These are phyloP conservation scores for Cenchrus purpureus DNA, from an alignment of 176 grass and related monocot species.

Conservation along the genomic window DNA sequence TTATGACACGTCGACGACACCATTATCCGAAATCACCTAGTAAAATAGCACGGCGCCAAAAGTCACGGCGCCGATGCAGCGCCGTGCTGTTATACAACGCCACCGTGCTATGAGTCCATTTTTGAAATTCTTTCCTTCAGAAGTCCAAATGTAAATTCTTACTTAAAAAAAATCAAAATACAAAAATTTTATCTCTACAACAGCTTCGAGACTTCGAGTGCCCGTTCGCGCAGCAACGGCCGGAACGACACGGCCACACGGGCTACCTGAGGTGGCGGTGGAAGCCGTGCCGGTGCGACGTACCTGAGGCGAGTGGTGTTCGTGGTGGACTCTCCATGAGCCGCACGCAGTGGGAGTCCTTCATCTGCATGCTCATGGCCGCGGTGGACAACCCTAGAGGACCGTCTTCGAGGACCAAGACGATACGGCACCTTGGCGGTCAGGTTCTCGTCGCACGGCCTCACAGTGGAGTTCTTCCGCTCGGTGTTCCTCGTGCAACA, in stretches of 20 bases:
- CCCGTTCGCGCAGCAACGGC: constrained; percentile 90
- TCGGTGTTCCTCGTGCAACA: constrained; percentile 91
- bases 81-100: no score
- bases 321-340: constrained; percentile 70
- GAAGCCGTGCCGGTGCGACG: constrained; percentile 75
- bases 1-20: no score
- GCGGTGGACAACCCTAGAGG: constrained; percentile 67
- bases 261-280: constrained; percentile 89
- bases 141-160: no score
- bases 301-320: constrained; percentile 84
- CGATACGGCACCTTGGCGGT: constrained; percentile 67
- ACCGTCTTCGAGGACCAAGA: constrained; percentile 85
- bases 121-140: no score
- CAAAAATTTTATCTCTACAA: constrained; percentile 52
- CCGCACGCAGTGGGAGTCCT: constrained; percentile 68
- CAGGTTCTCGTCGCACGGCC: constrained; percentile 64
- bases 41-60: no score
- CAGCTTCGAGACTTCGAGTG: constrained; percentile 57
- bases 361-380: constrained; percentile 98
- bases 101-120: no score
- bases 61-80: no score
- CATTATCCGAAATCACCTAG: no score
- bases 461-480: constrained; percentile 89
- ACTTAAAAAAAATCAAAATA: no score
- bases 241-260: constrained; percentile 50